These are phyloP conservation scores for Keithomyces neogunnii DNA, from an alignment of 2,329 filamentous ascomycete genomes.

Conservation along the genomic window DNA sequence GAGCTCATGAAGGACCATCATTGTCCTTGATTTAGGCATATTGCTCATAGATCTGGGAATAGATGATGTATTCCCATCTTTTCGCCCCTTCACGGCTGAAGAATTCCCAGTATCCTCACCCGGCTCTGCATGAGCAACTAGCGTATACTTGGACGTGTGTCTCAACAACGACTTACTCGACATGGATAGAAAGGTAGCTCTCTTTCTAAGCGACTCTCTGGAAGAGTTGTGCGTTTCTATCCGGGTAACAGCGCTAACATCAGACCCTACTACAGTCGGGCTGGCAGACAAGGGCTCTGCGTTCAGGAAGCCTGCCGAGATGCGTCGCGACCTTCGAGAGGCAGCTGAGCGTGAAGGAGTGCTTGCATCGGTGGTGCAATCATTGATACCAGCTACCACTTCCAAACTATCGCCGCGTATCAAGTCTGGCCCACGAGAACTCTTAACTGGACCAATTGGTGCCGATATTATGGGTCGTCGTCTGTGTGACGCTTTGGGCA, in stretches of 20 bases:
- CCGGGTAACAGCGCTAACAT: constrained; percentile 14
- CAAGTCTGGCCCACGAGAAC: constrained; percentile 25
- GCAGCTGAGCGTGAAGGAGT: not conserved
- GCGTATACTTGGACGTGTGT: constrained; percentile 7
- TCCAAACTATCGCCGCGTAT: constrained; percentile 24
- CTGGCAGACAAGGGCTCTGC: constrained; percentile 16
- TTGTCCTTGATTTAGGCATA: constrained; percentile 36
- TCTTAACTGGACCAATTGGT: constrained; percentile 29
- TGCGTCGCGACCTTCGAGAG: constrained; percentile 10
- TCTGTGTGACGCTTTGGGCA: constrained; percentile 7
- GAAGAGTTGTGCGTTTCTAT: not conserved
- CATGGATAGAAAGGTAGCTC: constrained; percentile 1
- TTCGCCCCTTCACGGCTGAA: constrained; percentile 6
- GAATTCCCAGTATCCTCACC: constrained; percentile 20
- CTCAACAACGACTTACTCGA: constrained; percentile 12
- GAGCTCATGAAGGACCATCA: constrained; percentile 35
- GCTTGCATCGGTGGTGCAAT: constrained; percentile 15
- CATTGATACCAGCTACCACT: constrained; percentile 27
- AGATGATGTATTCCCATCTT: not conserved
- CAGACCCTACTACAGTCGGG: constrained; percentile 21
- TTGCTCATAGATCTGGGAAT: constrained; percentile 11
- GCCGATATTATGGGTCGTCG: constrained; percentile 23
- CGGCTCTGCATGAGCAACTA: constrained; percentile 5
- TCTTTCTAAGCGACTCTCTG: not conserved
- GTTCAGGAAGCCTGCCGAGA: constrained; percentile 22